Percentiles rank a stretch among this genome's conserved stretches.
phyloP scores from a whole-genome alignment of 2,329 filamentous ascomycete species.

The Botrytis porri region DNA sequence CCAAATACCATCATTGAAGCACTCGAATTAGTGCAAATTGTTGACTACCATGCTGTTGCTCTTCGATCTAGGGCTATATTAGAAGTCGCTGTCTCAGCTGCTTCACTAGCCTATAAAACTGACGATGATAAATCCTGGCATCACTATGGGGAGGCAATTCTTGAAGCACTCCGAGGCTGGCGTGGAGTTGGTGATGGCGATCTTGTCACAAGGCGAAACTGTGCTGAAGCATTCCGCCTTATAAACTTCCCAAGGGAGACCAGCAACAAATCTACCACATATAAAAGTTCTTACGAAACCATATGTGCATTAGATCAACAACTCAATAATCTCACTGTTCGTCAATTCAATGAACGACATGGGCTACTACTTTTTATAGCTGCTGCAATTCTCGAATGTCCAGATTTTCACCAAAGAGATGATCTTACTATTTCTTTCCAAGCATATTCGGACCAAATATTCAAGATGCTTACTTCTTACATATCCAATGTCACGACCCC shows the following conservation, averaged over 20 bases:
- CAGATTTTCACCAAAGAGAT: neutral
- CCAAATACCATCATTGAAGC: conserved; percentile 79
- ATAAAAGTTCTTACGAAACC: neutral
- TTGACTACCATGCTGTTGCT: conserved; percentile 92
- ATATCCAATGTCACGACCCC: neutral
- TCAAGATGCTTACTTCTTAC: neutral
- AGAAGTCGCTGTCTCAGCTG: conserved; percentile 68
- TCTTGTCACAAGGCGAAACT: conserved; percentile 66
- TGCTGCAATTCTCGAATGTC: conserved; percentile 25
- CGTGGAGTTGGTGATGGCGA: conserved; percentile 82
- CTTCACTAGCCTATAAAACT: conserved; percentile 52
- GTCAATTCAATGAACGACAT: conserved; percentile 68
- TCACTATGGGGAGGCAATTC: conserved; percentile 51
- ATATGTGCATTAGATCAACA: conserved; percentile 20
- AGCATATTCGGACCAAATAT: neutral
- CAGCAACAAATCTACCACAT: neutral
- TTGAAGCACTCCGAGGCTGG: conserved; percentile 75
- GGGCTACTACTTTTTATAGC: conserved; percentile 63
- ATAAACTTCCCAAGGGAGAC: neutral
- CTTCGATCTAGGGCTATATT: conserved; percentile 78
- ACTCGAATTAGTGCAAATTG: conserved; percentile 68
- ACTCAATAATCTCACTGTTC: conserved; percentile 27
- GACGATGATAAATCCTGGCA: conserved; percentile 52
- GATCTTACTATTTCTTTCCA: neutral
- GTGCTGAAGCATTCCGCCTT: conserved; percentile 59